Conservation (phyloP, 176 grass and related monocot species). For the Metroxylon sagu region DNA sequence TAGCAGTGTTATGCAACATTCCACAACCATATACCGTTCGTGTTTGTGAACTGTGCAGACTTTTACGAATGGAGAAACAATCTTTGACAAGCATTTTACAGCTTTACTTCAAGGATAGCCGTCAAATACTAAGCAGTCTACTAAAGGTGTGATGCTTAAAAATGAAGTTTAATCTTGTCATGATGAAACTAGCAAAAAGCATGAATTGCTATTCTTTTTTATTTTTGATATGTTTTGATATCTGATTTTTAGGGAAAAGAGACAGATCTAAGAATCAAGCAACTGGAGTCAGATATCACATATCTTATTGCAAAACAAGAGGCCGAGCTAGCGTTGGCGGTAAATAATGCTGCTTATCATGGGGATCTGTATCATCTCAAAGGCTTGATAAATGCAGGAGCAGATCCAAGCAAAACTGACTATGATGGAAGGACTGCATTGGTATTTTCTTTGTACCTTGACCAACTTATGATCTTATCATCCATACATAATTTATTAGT, state of each 20-base stretch:
- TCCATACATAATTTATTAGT: too few relatives aligned
- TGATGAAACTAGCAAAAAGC: neutral
- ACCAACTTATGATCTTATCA: neutral
- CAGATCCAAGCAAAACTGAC: slow-evolving; percentile 67
- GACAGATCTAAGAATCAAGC: slow-evolving; percentile 45
- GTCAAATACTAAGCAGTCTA: slow-evolving; percentile 67
- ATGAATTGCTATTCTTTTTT: neutral
- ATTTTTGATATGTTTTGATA: neutral
- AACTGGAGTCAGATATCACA: slow-evolving; percentile 53
- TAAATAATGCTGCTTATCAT: slow-evolving; percentile 74
- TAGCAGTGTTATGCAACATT: slow-evolving; percentile 60
- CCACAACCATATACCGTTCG: slow-evolving; percentile 58
- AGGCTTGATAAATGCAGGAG: slow-evolving; percentile 69
- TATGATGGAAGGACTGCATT: slow-evolving; percentile 79
- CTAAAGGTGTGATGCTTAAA: slow-evolving; percentile 38
- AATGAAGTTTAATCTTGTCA: neutral
- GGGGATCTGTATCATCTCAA: slow-evolving; percentile 59
- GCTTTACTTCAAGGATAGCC: slow-evolving; percentile 72
- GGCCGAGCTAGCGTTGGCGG: slow-evolving; percentile 52
- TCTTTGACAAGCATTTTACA: slow-evolving; percentile 55
- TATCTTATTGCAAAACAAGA: slow-evolving; percentile 85
- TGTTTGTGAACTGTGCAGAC: slow-evolving; percentile 62
- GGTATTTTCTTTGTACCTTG: slow-evolving; percentile 28
- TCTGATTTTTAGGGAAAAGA: slow-evolving; percentile 29
- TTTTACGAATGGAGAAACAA: slow-evolving; percentile 81